Base-by-base conservation (phyloP, 805 yeast genomes). In the Metschnikowia cerradonensis region DNA sequence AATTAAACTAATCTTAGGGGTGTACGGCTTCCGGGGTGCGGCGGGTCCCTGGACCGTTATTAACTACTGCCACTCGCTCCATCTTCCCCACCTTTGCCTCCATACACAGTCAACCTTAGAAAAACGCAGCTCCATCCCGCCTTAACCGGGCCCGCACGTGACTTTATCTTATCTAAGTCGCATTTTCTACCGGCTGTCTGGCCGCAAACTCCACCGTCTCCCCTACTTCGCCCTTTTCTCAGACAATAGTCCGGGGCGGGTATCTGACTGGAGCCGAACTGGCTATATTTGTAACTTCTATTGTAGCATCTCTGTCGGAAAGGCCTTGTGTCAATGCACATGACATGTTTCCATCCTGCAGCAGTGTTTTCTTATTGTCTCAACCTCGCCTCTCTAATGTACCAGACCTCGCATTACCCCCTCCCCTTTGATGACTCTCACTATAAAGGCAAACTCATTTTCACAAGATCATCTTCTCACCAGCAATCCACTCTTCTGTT, bases 151-250 rank as follows among this genome's bases (percentile, higher is more conserved):
- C 32, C 23, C 34, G 41, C 59, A 56, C 60, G 55, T 56, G 60
- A 54, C 58, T 55, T 54, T 56, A 56, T 56, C 60, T 56, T 56
- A 56, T 56, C 60, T 45, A 39, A 45, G 47, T 36, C 45, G 45
- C 45, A 20, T 33, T 33, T 23, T 42, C 23, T 8, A 22, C 13
- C 17, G 22, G 14, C 39, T 11, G 19, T n/a, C 17, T 11, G n/a
- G 19, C 37, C 45, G 17, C 41, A 38, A 38, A 19, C 30, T 26
- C 30, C 30, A 26, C 11, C 30, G 30, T 26, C 30, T 26, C 30
- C 30, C 11, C 4, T 10, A 6, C 8, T 26, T 13, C 11, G 4
- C 11, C 30, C 30, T 26, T 13, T 2, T 26, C 11, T 26, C 30
- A 26, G 30, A 26, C 30, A 26, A 26, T 26, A 11, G 11, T 17